Evolutionary conservation across 208 protist species (phyloP), one percentile per base, ranked within the genome.

Genomic region (Vickermania ingenoplastis): DNA sequence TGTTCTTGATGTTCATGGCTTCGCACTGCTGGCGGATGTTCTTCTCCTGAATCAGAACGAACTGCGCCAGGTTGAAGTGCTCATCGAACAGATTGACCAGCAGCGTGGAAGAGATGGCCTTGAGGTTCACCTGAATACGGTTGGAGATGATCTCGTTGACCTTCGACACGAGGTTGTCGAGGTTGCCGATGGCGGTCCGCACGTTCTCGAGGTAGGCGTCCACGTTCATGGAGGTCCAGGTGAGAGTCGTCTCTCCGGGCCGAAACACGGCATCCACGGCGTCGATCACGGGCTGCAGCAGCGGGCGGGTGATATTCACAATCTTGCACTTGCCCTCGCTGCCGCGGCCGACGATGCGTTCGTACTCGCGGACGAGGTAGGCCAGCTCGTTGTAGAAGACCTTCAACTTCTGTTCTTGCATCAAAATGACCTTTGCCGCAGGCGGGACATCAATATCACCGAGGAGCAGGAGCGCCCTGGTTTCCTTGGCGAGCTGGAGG

Each of bases 211-310:
- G 69, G 79, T 96, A 99, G 14, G 79, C 75, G 64, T 97, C 91
- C 17, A 99, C 92, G 72, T 96, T 98, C 92, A 98, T 97, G 21
- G 96, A 98, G 3, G 83, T 93, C 95, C 96, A 98, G n/a, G 78
- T 86, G n/a, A 95, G 71, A 17, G 62, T 74, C 22, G 77, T 86
- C 57, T 94, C 81, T 52, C 92, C 89, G 22, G 85, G 81, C 27
- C 79, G 71, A 30, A 97, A 92, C 25, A 91, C 80, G 28, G 85
- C 79, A 61, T 98, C 91, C 24, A 99, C 66, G 23, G 84, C 86
- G 53, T 92, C 75, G 26, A 98, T 75, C 41, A 93, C 91, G 23
- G 87, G 89, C 65, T 93, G 80, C 59, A 98, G 66, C 22, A 98
- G 76, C 13, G 80, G 59, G 17, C 89, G 83, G 0, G 87, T 92